Evolutionary conservation across 164 flowering plant species (phyloP).

Genomic region (Saururus chinensis): DNA sequence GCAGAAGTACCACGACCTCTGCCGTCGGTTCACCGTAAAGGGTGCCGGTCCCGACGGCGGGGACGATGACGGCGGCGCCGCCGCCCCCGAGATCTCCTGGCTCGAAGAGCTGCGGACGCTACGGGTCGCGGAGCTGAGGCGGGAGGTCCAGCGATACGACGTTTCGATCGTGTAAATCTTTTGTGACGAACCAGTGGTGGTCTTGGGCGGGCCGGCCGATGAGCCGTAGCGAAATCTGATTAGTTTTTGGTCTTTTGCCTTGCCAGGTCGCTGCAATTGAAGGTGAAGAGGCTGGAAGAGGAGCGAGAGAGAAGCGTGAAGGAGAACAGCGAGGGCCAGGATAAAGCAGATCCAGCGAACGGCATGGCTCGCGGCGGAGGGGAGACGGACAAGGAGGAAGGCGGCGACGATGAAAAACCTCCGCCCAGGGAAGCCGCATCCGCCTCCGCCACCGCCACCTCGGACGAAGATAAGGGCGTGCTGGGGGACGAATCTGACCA

Average conservation of each 20-base stretch:
- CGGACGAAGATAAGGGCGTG: neutral
- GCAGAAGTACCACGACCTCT: slow-evolving; percentile 48
- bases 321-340: slow-evolving; percentile 8
- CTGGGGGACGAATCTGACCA: slow-evolving; percentile 25
- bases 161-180: slow-evolving; percentile 61
- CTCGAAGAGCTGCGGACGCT: slow-evolving; percentile 60
- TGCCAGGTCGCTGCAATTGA: slow-evolving; percentile 65
- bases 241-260: neutral
- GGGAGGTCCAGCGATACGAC: slow-evolving; percentile 60
- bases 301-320: slow-evolving; percentile 37
- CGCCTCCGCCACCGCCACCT: neutral
- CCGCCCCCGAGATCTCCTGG: slow-evolving; percentile 30
- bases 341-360: slow-evolving; percentile 48
- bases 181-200: neutral
- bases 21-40: slow-evolving; percentile 34
- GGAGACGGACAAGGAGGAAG: slow-evolving; percentile 2
- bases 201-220: neutral
- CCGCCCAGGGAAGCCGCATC: neutral
- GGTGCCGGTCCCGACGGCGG: slow-evolving; percentile 1
- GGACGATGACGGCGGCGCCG: slow-evolving; percentile 1
- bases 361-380: neutral
- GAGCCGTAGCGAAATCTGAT: neutral
- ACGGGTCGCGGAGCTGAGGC: slow-evolving; percentile 68
- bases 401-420: neutral
- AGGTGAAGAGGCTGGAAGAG: slow-evolving; percentile 63